Evolutionary conservation across 164 flowering plant species (phyloP), one percentile per base, ranked within the genome.

Genomic region (Chloranthus sessilifolius): DNA sequence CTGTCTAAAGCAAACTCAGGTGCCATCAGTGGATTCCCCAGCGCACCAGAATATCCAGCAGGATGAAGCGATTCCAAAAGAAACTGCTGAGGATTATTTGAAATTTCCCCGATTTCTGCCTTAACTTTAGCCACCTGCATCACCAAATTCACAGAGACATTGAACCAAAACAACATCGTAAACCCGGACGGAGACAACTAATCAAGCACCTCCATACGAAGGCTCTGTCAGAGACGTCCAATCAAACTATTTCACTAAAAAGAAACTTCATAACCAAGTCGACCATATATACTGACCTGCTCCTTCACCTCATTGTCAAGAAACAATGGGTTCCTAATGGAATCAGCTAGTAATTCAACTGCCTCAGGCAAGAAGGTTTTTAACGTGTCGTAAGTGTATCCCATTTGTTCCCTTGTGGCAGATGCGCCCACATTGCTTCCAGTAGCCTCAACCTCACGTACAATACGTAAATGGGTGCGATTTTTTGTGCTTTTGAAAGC

Each of bases 221-320:
- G n/a, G n/a, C n/a, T n/a, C n/a, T n/a, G n/a, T n/a, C n/a, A n/a
- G n/a, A n/a, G n/a, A n/a, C n/a, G n/a, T n/a, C n/a, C n/a, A n/a
- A n/a, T n/a, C n/a, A n/a, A n/a, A n/a, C n/a, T n/a, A n/a, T n/a
- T n/a, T n/a, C n/a, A n/a, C n/a, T n/a, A n/a, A n/a, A n/a, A n/a
- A n/a, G n/a, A n/a, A n/a, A n/a, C n/a, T n/a, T n/a, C n/a, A n/a
- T n/a, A n/a, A n/a, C n/a, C n/a, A n/a, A n/a, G n/a, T n/a, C n/a
- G n/a, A n/a, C n/a, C n/a, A n/a, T n/a, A 26, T 26, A 23, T 20
- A 20, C 34, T 2, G 52, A 88, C 94, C 84, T 83, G 77, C 59
- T 88, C 94, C 38, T 69, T 79, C 56, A 88, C 74, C 61, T 83
- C 91, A 82, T 84, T 77, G 50, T 85, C 90, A 43, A 85, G 63